Base-by-base conservation (phyloP, 2,329 filamentous ascomycete species). In the Ophiostoma sp. region DNA sequence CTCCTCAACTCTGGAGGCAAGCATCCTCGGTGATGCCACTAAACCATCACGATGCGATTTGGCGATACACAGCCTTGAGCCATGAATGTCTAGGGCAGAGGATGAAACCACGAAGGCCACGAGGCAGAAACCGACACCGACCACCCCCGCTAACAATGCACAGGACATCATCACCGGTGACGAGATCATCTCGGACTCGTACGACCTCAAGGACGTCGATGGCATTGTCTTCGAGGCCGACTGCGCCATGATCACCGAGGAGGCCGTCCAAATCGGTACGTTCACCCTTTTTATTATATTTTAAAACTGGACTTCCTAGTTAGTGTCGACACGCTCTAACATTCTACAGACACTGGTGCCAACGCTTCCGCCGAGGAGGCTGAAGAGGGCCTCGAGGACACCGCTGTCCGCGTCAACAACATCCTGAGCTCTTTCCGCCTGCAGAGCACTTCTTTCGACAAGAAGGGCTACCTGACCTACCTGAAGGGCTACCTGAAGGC, bases 131-230 rank as follows among this genome's bases (percentile, higher is more conserved):
- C 60, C 60, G 5, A 20, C 33, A 33, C 1, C 35, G 41, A 8
- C 15, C 5, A 57, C 15, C 39, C 36, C 33, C 13, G 36, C 67
- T 69, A 60, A 69, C 67, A 33, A 23, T 15, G 5, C 52, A 39
- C 77, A 99, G 95, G 95, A 99, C 80, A 83, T 95, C 77, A 80
- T 97, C 82, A 91, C 88, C 82, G 92, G 84, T 75, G 94, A 97
- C 84, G 95, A 99, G 90, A 87, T 99, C 81, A 89, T 98, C 89
- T 96, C 95, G 78, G 94, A 98, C 84, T 95, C 91, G 76, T 97
- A 90, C 85, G 85, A 93, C 76, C 81, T 96, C 79, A 93, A 92
- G 84, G 85, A 90, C 80, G 79, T 94, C 74, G 91, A 94, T 80
- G 89, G 87, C 76, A 84, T 91, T 76, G 89, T 91, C 77, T 98